Conservation (phyloP, 176 grass and related monocot genomes). For the Carex cristatella region DNA sequence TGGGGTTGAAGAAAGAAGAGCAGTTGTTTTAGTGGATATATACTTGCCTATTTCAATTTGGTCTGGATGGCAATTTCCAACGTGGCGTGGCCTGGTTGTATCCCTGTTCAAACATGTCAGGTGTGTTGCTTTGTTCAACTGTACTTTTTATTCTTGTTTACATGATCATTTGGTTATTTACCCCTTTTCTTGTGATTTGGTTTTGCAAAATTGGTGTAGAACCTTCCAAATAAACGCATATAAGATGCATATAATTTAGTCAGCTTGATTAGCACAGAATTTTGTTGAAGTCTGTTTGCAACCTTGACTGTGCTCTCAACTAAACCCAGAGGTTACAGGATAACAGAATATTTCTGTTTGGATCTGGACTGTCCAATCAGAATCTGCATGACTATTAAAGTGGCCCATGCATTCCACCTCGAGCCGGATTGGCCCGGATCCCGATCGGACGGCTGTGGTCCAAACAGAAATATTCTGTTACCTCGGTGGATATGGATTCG, state of each 20-base stretch:
- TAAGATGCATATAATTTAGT: not conserved
- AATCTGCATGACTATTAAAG: no score
- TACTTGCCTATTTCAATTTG: constrained; percentile 60
- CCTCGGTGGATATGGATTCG: no score
- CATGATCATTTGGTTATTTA: not conserved
- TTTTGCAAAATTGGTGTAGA: not conserved
- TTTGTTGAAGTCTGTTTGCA: not conserved
- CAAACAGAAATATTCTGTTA: no score
- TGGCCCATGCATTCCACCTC: no score
- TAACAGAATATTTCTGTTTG: no score
- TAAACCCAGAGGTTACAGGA: not conserved
- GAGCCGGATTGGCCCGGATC: no score
- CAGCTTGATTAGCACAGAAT: not conserved
- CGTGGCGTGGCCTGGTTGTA: constrained; percentile 31
- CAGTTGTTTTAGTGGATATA: constrained; percentile 56
- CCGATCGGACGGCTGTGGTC: no score
- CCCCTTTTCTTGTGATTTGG: not conserved
- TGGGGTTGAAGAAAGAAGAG: constrained; percentile 36
- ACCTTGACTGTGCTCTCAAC: not conserved
- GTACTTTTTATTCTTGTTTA: not conserved
- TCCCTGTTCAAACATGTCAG: constrained; percentile 79
- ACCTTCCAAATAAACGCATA: not conserved
- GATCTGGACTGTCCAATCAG: no score
- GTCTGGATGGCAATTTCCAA: constrained; percentile 76
- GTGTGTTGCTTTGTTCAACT: constrained; percentile 13